Evolutionary conservation across 2,329 filamentous ascomycete genomes (phyloP).

Genomic region (Bipolaris victoriae): DNA sequence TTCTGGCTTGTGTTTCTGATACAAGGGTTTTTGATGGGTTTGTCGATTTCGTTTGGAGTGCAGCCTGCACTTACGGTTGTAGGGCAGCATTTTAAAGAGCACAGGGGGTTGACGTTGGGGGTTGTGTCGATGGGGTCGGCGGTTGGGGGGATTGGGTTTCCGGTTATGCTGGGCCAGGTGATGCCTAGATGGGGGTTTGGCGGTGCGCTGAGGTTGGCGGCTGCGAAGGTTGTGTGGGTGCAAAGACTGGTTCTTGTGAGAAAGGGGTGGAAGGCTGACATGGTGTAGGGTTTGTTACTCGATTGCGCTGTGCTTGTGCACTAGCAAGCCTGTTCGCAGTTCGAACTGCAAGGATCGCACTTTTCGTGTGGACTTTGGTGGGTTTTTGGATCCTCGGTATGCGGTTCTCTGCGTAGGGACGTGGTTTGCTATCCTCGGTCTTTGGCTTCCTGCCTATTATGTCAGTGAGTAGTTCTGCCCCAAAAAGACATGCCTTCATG

Average conservation of each 20-base stretch:
- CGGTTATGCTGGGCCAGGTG: conserved; percentile 62
- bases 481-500: too few species aligned
- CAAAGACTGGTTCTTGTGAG: accelerated
- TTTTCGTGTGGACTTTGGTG: conserved; percentile 44
- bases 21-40: conserved; percentile 54
- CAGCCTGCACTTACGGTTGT: conserved; percentile 51
- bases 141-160: conserved; percentile 60
- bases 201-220: conserved; percentile 67
- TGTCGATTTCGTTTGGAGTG: conserved; percentile 51
- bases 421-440: conserved; percentile 38
- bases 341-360: conserved; percentile 27
- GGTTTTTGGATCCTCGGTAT: conserved; percentile 40
- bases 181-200: conserved; percentile 63
- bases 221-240: conserved; percentile 54
- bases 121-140: conserved; percentile 51
- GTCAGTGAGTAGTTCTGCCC: conserved; percentile 40
- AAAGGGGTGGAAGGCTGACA: neutral
- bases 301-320: conserved; percentile 45
- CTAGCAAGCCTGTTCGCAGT: conserved; percentile 22
- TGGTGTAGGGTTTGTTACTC: conserved; percentile 56
- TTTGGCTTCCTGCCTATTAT: conserved; percentile 42
- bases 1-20: conserved; percentile 55
- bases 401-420: conserved; percentile 39
- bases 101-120: conserved; percentile 53
- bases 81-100: conserved; percentile 53